A percentile compares a stretch with the other conserved stretches of the same genome.
These are phyloP conservation scores for Immersiella caudata DNA, from an alignment of 495 filamentous ascomycete genomes.

Conservation along the genomic window DNA sequence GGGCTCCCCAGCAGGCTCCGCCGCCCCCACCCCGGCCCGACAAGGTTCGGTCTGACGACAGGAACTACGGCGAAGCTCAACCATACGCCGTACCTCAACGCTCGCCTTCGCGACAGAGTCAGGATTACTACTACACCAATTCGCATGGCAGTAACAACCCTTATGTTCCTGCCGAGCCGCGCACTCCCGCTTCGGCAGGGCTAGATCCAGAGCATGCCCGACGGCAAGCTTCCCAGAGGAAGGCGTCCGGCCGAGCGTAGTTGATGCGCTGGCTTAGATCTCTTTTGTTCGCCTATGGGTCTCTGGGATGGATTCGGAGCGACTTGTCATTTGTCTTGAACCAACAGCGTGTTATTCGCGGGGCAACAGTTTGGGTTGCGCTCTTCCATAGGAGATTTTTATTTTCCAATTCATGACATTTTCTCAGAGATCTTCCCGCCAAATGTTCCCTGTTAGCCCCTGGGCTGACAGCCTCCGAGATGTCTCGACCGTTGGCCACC, in stretches of 20 bases:
- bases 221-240: constrained; percentile 21
- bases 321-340: background rate
- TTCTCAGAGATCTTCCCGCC: too few species aligned
- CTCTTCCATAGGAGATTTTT: too few species aligned
- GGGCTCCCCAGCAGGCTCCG: constrained; percentile 25
- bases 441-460: too few species aligned
- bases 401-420: too few species aligned
- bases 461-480: too few species aligned
- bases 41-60: constrained; percentile 33
- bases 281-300: background rate
- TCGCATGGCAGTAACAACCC: constrained; percentile 21
- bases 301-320: background rate
- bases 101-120: constrained; percentile 4
- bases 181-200: constrained; percentile 10
- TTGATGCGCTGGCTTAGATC: background rate
- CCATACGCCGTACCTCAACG: constrained; percentile 15
- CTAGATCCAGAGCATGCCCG: constrained; percentile 22
- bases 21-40: constrained; percentile 37
- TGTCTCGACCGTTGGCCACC: too few species aligned
- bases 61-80: constrained; percentile 1
- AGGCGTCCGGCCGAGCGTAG: constrained; percentile 15
- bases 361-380: too few species aligned
- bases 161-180: constrained; percentile 20
- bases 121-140: constrained; percentile 25
- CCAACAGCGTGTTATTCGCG: background rate